Base-by-base conservation (phyloP, 495 filamentous ascomycete genomes). In the Aspergillus cristatus region DNA sequence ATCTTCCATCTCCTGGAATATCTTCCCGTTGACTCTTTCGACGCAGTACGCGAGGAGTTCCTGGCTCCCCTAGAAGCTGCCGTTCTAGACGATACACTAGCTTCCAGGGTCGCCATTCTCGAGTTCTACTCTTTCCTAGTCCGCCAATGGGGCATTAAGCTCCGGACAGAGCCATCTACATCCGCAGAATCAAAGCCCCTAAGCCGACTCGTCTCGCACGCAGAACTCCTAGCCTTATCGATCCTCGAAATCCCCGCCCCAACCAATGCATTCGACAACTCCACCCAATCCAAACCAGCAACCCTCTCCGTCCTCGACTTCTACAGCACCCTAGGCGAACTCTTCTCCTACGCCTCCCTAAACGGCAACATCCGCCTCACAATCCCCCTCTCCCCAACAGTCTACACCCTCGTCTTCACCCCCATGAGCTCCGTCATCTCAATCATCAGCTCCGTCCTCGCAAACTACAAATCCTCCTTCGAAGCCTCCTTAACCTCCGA, bases 101-200 rank as follows among this genome's bases (percentile, higher is more conserved):
- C 53, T 16, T 75, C 75, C 1, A 72, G 75, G 51, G 43, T 67
- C 3, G 57, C 57, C 10, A 62, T 93, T 4, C 62, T 93, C 7
- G 63, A 58, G 11, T 84, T 88, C 47, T 91, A 89, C 58, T 78
- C 77, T 4, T 52, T 46, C n/a, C 64, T 94, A 16, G 72, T 90
- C 31, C 67, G 62, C 1, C 72, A 76, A 51, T 94, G 86, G 86
- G 72, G 74, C 5, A 49, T 76, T 28, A 51, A 52, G 26, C 49
- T 71, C 15, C 48, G 58, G 34, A 38, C 48, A 18, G 45, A 55
- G 3, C 46, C 47, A 12, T 45, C 61, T 7, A 36, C 36, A 10
- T 34, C 52, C 7, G 54, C 51, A 26, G 55, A 65, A 38, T 63
- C 53, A 28, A 35, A 44, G 13, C 53, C 71, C 24, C 35, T 83